Evolutionary conservation across 2,329 filamentous ascomycete species (phyloP).

Genomic region (Nakataea oryzae): DNA sequence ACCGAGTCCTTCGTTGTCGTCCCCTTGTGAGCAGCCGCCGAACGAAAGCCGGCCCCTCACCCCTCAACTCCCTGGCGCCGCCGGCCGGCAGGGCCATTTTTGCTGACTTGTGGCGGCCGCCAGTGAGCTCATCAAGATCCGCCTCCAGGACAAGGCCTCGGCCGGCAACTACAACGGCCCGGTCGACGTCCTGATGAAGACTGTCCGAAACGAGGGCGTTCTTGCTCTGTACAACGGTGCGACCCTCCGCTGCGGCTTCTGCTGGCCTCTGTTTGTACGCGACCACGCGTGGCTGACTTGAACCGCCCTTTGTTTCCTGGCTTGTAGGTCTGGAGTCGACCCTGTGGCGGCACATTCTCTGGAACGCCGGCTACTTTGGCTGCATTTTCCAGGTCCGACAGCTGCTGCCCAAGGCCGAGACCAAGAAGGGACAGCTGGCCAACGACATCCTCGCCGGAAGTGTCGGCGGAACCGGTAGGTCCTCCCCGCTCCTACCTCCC

Average conservation of each 20-base stretch:
- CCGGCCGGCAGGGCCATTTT: background rate
- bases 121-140: conserved; percentile 88
- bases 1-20: conserved; percentile 92
- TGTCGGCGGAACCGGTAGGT: conserved; percentile 8
- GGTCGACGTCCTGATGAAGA: conserved; percentile 72
- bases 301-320: too few species aligned
- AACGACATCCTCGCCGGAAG: conserved; percentile 81
- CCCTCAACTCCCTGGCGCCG: background rate
- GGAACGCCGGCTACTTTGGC: conserved; percentile 96
- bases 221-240: conserved; percentile 95
- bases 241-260: too few species aligned
- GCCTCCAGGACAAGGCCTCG: conserved; percentile 89
- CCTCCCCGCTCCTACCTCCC: background rate
- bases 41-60: too few species aligned
- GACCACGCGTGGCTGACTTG: background rate
- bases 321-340: conserved; percentile 92
- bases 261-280: background rate
- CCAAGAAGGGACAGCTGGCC: conserved; percentile 68
- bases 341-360: conserved; percentile 78
- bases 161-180: conserved; percentile 80
- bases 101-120: background rate
- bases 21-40: conserved; percentile 47
- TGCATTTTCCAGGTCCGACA: conserved; percentile 95
- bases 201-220: conserved; percentile 31
- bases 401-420: conserved; percentile 69